Conservation (phyloP, 306 rosid species). For the Medicago arabica region DNA sequence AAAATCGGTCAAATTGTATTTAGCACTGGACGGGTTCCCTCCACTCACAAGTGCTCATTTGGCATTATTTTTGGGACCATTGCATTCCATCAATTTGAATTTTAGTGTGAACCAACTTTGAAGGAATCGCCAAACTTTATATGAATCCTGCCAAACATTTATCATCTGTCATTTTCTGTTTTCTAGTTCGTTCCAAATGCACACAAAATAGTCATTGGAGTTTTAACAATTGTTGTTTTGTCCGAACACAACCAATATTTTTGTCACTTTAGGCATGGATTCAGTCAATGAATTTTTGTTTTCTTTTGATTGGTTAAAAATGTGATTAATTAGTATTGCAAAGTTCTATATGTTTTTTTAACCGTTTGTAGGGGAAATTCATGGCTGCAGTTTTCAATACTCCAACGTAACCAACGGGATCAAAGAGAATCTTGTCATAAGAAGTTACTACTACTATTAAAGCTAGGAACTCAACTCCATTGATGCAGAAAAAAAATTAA, state of each 20-base stretch:
- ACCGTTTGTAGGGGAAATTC: background rate
- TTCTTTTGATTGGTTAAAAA: background rate
- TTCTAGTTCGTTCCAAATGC: background rate
- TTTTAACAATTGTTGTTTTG: conserved; percentile 4
- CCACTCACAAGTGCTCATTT: background rate
- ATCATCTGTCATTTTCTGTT: conserved; percentile 20
- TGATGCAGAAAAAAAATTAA: no score
- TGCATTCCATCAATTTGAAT: background rate
- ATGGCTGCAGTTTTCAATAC: background rate
- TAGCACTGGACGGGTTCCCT: background rate
- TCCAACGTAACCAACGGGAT: background rate
- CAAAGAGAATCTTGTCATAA: no score
- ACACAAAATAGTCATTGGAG: background rate
- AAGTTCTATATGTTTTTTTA: background rate
- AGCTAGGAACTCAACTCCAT: no score
- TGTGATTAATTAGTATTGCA: background rate
- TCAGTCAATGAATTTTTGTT: background rate
- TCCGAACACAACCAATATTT: conserved; percentile 15
- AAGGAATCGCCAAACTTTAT: conserved; percentile 2
- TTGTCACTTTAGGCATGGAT: background rate
- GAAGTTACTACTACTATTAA: no score
- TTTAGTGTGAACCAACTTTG: background rate
- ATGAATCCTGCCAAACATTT: conserved; percentile 14
- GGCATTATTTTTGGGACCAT: background rate
- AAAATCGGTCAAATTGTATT: background rate